Evolutionary conservation across 345 rosid species (phyloP), one percentile per base, ranked within the genome.

Genomic region (Lepidium africanum): DNA sequence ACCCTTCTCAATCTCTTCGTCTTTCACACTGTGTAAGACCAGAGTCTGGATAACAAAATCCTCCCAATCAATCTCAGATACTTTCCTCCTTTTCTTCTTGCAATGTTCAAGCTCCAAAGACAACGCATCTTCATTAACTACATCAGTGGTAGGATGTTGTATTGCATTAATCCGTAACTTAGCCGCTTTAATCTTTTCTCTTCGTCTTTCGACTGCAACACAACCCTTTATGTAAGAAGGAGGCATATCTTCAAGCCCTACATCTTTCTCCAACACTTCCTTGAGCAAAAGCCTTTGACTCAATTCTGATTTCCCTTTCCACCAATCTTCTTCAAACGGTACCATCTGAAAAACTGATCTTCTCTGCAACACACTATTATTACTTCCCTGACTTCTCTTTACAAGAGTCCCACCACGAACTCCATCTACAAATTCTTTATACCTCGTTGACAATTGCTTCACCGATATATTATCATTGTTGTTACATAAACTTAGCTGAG

Each of bases 11-110:
- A 93, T 86, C 69, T 93, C 96, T 76, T 83, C 86, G 41, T 85
- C 94, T 9, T 86, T 80, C 70, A 87, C 97, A 66, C 50, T 73
- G 71, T 85, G 89, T 40, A 90, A 81, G 38, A 88, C 82, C 17
- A 90, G 87, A 43, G 89, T 81, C 77, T 93, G 96, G 15, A 93
- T 87, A n/a, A 93, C 67, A 60, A 88, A 77, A 77, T 88, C 97
- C 60, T 90, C 96, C 96, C 92, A 88, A 78, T 84, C 92, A 64
- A 88, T 70, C n/a, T 69, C 85, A 59, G 40, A 54, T 7, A 10
- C 73, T 40, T 2, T 60, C 50, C 73, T 77, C 47, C 86, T 79
- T 70, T 70, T 84, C 80, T 81, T 83, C 74, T 74, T 84, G 64
- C 81, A 73, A 57, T 67, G 64, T 40, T 55, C 77, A 67, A 60